A percentile compares a stretch with the other conserved stretches of the same genome.
These are phyloP conservation scores for Theileria luwenshuni DNA, from an alignment of 169 alveolate species.

Conservation along the genomic window DNA sequence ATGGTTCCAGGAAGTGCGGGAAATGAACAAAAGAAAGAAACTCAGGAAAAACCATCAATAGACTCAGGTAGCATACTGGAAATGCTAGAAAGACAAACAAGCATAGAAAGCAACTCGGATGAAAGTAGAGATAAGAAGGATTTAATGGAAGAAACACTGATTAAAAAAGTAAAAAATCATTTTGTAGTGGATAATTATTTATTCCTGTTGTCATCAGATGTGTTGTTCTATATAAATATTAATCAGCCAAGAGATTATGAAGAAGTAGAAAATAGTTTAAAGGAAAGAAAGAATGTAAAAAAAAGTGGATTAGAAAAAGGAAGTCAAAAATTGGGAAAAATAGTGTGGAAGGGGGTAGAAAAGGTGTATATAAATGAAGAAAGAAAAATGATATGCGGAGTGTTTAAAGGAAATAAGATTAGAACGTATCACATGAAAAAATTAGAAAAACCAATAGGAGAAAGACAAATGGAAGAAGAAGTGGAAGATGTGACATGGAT, in stretches of 20 bases:
- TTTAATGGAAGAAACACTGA: not conserved
- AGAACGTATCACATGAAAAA: not conserved
- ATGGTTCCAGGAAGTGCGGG: not conserved
- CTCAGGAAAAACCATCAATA: not conserved
- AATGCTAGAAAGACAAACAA: not conserved
- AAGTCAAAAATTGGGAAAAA: slow-evolving; percentile 16
- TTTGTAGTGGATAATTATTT: not conserved
- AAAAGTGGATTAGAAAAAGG: no score
- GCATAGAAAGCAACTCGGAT: not conserved
- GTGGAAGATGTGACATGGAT: slow-evolving; percentile 19
- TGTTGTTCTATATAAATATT: not conserved
- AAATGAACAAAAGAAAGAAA: not conserved
- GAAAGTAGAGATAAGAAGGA: not conserved
- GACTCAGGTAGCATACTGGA: not conserved
- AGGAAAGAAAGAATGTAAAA: slow-evolving; percentile 4
- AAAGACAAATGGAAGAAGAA: not conserved
- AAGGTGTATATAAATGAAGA: slow-evolving; percentile 11
- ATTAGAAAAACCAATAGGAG: not conserved
- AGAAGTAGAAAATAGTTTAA: not conserved
- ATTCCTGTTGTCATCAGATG: not conserved
- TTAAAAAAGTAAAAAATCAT: no score
- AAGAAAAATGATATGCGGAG: not conserved
- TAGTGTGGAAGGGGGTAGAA: slow-evolving; percentile 14
- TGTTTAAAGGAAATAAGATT: slow-evolving; percentile 5
- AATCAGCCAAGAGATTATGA: not conserved